Base-by-base conservation (phyloP, 768 basidiomycete genomes). In the Hericium alpestre region DNA sequence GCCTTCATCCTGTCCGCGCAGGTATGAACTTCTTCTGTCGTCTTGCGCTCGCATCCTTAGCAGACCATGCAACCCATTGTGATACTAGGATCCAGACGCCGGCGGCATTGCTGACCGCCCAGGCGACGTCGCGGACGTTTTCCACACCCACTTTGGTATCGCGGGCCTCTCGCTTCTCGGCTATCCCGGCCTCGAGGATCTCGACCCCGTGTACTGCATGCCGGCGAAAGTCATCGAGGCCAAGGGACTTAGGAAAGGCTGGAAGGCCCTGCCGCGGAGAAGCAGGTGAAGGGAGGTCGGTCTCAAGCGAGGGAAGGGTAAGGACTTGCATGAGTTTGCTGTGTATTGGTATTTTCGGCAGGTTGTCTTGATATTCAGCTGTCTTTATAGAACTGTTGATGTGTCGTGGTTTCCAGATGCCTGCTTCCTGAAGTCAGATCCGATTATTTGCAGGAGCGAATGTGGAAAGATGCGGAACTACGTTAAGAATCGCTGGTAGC, bases 141-240 rank as follows among this genome's bases (percentile, higher is more conserved):
- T 96, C 70, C 95, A 99, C 65, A 98, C 95, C 0, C 70, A 78
- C 11, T 99, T 99, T 62, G 96, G 96, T 1, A 73, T 97, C 1
- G 38, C 59, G 87, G 93, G 93, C 1, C 77, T 99, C 27, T 93
- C 93, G 0, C 73, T 97, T 15, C 75, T 97, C 12, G 91, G 92
- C 16, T 94, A 93, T 65, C 87, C 90, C 0, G 86, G 83, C 1
- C 70, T 99, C 20, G 76, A 82, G 15, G 90, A 92, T 61, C 72
- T 98, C 43, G 96, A 98, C 67, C 95, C 95, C 0, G 86, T 96
- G 20, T 96, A 93, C 65, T 98, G 95, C 72, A 93, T 98, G 93
- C 95, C 93, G 8, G 86, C 86, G 1, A 67, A 67, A 11, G 64
- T 93, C 8, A 90, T 92, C 46, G 82, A 87, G 66, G 69, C 69